Evolutionary conservation across 768 basidiomycete genomes (phyloP), one percentile per base, ranked within the genome.

Genomic region (Chalciporus piperatus): DNA sequence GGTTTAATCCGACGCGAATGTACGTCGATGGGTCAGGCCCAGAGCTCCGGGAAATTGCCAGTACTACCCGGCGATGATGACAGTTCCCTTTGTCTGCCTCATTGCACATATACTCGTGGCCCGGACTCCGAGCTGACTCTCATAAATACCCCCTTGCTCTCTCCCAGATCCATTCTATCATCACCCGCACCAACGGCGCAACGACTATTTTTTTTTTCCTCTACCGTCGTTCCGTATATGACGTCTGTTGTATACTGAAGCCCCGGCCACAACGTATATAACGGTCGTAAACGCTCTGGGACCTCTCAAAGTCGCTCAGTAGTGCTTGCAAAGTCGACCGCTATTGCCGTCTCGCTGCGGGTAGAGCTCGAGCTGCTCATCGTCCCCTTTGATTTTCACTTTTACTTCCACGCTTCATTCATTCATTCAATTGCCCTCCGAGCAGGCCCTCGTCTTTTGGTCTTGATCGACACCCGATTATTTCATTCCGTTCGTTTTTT

Each of bases 161-260:
- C 12, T 43, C 42, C n/a, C 16, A n/a, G 14, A 14, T 30, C 43
- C 43, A 23, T 48, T 17, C 41, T 30, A 42, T 41, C 45, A 14
- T 49, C 47, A 20, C 42, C 45, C 41, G 32, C 41, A 32, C 20
- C 47, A 28, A 37, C 45, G n/a, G 42, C 54, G n/a, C 19, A 35
- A 17, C 27, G 32, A 32, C 8, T 23, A 20, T 27, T 40, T 41
- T 41, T 30, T n/a, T n/a, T n/a, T n/a, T n/a, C n/a, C 22, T 12
- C 23, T 19, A n/a, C 27, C 27, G 44, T 19, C 30, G 10, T 55
- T 45, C 59, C 57, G 25, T 39, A 51, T 66, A 57, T 59, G 64
- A 55, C 35, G 42, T 9, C 2, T 39, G 22, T 61, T 65, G 55
- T 64, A 17, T 25, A 48, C 30, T 33, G 9, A 32, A 13, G 10